Base-by-base conservation (phyloP, 306 rosid species). In the Vigna reflexopilosa region DNA sequence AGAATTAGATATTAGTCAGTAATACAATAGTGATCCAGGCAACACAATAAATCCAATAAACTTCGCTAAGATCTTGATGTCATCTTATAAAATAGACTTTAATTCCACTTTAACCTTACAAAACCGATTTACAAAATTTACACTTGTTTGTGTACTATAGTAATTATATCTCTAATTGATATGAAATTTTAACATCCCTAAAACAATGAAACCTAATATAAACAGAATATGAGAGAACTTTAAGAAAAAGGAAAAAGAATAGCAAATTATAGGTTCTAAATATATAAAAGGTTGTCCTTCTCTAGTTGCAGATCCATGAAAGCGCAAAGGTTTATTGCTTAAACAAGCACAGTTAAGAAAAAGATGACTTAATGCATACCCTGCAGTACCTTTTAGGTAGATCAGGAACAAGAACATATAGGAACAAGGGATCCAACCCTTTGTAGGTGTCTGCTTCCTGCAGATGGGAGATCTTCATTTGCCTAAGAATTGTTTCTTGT, bases 321-420 rank as follows among this genome's bases (percentile, higher is more conserved):
- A 47, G 69, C 7, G 7, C 38, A 30, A 55, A 75, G 34, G 17
- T 6, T 51, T 36, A 32, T 50, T 30, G 63, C 44, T 68, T 52
- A 79, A 70, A 54, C 62, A 77, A 45, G 73, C 72, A 73, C 36
- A 36, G 11, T 62, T 22, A 54, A 62, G 15, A 69, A 58, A 80
- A 36, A 22, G 40, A 42, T 36, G 10, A 63, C 16, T 6, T 1
- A 56, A 24, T n/a, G 45, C 71, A 69, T 62, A 51, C 67, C 64
- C 74, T 58, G 38, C 2, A 17, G 57, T 78, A 95, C 98, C 97
- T 83, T 83, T 92, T 95, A 22, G 98, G 98, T 71, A 95, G 90
- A 86, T 85, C 90, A 65, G 98, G 93, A 65, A 86, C 90, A 64
- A 92, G 95, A 67, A 95, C 77, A 86, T 87, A 88, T 49, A 95